Evolutionary conservation across 73 alveolate species (phyloP).

Genomic region (Paramecium sexaurelia): DNA sequence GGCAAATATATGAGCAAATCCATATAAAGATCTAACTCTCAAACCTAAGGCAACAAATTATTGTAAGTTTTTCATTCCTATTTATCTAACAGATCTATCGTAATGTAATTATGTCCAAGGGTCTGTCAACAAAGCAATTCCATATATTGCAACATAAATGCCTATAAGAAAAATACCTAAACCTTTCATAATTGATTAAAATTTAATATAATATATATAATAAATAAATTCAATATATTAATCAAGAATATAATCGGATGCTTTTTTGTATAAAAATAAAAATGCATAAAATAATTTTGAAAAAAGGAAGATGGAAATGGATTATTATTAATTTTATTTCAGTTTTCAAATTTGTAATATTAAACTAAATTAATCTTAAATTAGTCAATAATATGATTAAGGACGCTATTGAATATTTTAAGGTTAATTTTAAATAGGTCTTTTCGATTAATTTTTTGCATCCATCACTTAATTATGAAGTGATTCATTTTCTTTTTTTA

Average conservation of each 20-base stretch:
- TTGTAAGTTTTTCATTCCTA: background rate
- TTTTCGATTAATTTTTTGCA: background rate
- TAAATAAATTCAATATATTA: background rate
- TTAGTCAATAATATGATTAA: background rate
- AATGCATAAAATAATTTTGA: too few species aligned
- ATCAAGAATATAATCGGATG: background rate
- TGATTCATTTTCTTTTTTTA: background rate
- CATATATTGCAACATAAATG: constrained; percentile 30
- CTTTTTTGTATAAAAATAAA: background rate
- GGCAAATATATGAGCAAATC: constrained; percentile 30
- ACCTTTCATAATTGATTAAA: background rate
- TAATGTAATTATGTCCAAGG: constrained; percentile 54
- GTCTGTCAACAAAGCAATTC: background rate
- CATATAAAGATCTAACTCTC: constrained; percentile 7
- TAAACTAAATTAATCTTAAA: background rate
- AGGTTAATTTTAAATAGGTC: background rate
- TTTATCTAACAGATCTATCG: constrained; percentile 16
- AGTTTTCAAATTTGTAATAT: background rate
- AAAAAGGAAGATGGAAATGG: too few species aligned
- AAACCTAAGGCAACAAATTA: background rate
- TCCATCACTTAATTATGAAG: background rate
- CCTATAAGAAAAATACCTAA: constrained; percentile 42
- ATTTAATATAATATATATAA: background rate
- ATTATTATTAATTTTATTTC: too few species aligned
- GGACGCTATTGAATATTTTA: background rate